Conservation (phyloP, 2,329 filamentous ascomycete species). For the Cercospora citrullina region DNA sequence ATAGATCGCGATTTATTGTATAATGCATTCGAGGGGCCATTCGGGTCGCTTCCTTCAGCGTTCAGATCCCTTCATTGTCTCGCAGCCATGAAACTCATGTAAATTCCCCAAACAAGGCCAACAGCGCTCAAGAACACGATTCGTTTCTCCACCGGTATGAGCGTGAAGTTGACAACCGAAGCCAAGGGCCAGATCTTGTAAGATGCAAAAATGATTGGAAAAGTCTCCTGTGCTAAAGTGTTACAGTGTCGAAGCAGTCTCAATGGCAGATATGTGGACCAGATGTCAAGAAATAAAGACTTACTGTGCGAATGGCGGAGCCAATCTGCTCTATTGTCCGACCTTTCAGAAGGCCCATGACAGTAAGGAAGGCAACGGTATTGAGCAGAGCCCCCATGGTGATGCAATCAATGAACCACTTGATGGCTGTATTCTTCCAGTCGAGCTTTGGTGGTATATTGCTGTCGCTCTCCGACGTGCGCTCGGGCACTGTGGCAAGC, state of each 20-base stretch:
- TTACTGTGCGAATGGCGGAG: slow-evolving; percentile 6
- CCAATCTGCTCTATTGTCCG: not conserved
- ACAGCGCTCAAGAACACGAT: slow-evolving; percentile 5
- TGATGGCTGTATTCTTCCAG: slow-evolving; percentile 7
- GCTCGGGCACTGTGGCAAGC: not conserved
- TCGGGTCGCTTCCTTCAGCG: not conserved
- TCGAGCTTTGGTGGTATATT: not conserved
- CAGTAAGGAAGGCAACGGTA: not conserved
- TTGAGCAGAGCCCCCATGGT: slow-evolving; percentile 9
- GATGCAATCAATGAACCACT: slow-evolving; percentile 12
- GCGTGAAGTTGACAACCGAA: slow-evolving; percentile 6
- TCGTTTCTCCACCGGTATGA: slow-evolving; percentile 6
- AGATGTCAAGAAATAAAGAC: not conserved
- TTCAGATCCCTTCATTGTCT: not conserved
- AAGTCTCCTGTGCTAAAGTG: slow-evolving; percentile 5
- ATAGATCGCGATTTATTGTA: not conserved
- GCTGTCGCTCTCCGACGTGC: not conserved
- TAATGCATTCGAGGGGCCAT: not conserved
- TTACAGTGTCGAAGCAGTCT: slow-evolving; percentile 1
- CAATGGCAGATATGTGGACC: not conserved
- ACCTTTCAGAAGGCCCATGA: slow-evolving; percentile 7
- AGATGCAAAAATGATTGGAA: slow-evolving; percentile 9
- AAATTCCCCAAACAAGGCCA: slow-evolving; percentile 3
- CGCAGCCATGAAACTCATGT: slow-evolving; percentile 5
- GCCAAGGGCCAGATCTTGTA: slow-evolving; percentile 10